These are phyloP conservation scores for Sugiyamaella pinicola DNA, from an alignment of 1,139 yeast genomes.

Conservation along the genomic window DNA sequence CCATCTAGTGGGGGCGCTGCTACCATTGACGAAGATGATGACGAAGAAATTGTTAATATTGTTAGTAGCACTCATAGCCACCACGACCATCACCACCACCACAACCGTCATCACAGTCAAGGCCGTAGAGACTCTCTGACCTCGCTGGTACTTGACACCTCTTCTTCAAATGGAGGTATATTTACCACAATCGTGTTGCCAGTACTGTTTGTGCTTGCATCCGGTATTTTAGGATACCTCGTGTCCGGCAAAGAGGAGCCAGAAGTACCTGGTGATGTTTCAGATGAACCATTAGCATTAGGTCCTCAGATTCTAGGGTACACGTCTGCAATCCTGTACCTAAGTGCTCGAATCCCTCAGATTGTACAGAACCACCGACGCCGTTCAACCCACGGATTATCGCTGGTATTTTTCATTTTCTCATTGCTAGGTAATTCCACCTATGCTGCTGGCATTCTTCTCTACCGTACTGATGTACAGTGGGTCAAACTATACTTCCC, in stretches of 20 bases:
- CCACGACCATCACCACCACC: conserved; percentile 23
- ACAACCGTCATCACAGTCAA: conserved; percentile 23
- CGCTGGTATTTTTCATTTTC: conserved; percentile 71
- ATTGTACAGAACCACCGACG: conserved; percentile 69
- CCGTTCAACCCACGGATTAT: conserved; percentile 72
- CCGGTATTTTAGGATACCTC: conserved; percentile 67
- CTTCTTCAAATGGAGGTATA: conserved; percentile 27
- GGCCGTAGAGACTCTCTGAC: conserved; percentile 35
- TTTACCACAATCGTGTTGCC: conserved; percentile 60
- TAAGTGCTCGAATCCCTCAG: conserved; percentile 81
- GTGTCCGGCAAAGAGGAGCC: conserved; percentile 44
- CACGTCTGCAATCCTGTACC: conserved; percentile 65
- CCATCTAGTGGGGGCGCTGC: conserved; percentile 19
- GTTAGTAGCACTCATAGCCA: conserved; percentile 4
- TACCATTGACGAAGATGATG: conserved; percentile 4
- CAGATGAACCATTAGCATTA: conserved; percentile 39
- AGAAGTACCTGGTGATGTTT: conserved; percentile 33
- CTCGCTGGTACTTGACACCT: conserved; percentile 29
- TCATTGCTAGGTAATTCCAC: conserved; percentile 77
- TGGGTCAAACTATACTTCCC: conserved; percentile 66
- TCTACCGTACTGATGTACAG: conserved; percentile 61
- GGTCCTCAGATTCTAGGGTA: conserved; percentile 77
- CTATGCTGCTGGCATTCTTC: conserved; percentile 72
- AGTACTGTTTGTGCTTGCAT: conserved; percentile 60
- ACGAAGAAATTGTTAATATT: conserved; percentile 1